Percentiles rank a stretch among this genome's conserved stretches.
phyloP scores from a whole-genome alignment of 345 rosid genomes.

The Hibiscus syriacus region DNA sequence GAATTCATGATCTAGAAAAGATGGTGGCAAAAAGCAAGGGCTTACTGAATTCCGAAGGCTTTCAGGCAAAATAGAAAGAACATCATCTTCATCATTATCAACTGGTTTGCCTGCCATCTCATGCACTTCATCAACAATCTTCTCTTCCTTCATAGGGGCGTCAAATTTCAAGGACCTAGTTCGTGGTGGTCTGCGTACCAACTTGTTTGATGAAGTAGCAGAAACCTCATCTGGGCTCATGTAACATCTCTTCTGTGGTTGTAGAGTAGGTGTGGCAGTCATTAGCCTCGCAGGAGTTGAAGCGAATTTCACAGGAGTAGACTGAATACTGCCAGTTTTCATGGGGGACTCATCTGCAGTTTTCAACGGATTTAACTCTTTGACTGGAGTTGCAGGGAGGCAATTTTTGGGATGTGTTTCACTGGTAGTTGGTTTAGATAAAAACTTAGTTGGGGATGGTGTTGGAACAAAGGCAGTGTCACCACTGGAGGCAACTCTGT shows the following conservation, averaged over 20 bases:
- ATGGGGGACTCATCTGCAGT: constrained; percentile 15
- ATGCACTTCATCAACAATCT: constrained; percentile 18
- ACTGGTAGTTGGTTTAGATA: constrained; percentile 10
- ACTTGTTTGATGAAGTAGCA: constrained; percentile 34
- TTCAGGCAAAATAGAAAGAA: constrained; percentile 43
- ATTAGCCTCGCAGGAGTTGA: constrained; percentile 44
- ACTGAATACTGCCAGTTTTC: constrained; percentile 18
- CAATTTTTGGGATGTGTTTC: background rate
- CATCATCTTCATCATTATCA: constrained; percentile 29
- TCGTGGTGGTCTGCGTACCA: constrained; percentile 52
- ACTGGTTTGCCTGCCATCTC: constrained; percentile 17
- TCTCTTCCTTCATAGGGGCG: constrained; percentile 25
- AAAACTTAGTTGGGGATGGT: constrained; percentile 21
- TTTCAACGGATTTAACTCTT: constrained; percentile 16
- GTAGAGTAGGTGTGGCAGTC: constrained; percentile 37
- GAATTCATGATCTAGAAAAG: background rate
- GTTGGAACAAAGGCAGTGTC: constrained; percentile 15
- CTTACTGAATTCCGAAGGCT: constrained; percentile 60
- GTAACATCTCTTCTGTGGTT: constrained; percentile 40
- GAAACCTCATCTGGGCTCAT: constrained; percentile 46
- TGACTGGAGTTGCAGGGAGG: constrained; percentile 35
- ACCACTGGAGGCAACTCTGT: constrained; percentile 11
- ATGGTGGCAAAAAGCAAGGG: background rate
- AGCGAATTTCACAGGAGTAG: constrained; percentile 63
- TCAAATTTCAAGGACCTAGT: constrained; percentile 62